These are phyloP conservation scores for Agrocybe pediades DNA, from an alignment of 768 basidiomycete species.

Conservation along the genomic window DNA sequence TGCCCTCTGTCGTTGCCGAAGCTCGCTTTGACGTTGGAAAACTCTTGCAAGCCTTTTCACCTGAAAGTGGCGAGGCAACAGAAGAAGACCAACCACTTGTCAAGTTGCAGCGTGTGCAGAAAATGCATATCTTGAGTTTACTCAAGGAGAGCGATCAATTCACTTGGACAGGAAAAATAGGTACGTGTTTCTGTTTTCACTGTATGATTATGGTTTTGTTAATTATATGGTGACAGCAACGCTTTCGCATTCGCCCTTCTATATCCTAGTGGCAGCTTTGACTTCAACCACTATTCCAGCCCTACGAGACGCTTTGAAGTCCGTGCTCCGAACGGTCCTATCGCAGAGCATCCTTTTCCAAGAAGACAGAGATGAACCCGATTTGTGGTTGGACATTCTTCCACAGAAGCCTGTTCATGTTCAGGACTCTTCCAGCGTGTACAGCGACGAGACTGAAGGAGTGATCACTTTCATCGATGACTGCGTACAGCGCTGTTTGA, in stretches of 20 bases:
- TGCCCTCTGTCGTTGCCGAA: slow-evolving; percentile 76
- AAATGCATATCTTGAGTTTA: slow-evolving; percentile 77
- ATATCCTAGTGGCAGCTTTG: slow-evolving; percentile 71
- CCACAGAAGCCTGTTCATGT: slow-evolving; percentile 44
- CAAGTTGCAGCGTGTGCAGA: slow-evolving; percentile 50
- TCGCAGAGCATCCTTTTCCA: slow-evolving; percentile 78
- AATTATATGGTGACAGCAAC: slow-evolving; percentile 29
- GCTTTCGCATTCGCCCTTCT: slow-evolving; percentile 64
- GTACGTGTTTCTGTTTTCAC: slow-evolving; percentile 43
- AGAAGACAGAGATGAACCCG: slow-evolving; percentile 69
- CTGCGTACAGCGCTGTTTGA: slow-evolving; percentile 78
- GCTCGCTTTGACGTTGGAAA: slow-evolving; percentile 87
- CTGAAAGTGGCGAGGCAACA: slow-evolving; percentile 15
- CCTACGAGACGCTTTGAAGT: slow-evolving; percentile 46
- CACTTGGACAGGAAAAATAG: slow-evolving; percentile 72
- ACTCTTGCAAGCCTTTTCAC: slow-evolving; percentile 52
- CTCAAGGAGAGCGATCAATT: slow-evolving; percentile 82
- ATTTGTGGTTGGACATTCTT: slow-evolving; percentile 72
- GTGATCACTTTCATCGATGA: slow-evolving; percentile 81
- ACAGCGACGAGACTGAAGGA: slow-evolving; percentile 57
- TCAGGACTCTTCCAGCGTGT: slow-evolving; percentile 47
- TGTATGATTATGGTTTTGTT: neutral
- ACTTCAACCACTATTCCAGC: slow-evolving; percentile 49
- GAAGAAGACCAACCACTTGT: slow-evolving; percentile 11
- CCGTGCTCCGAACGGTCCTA: slow-evolving; percentile 67